Evolutionary conservation across 495 filamentous ascomycete genomes (phyloP).

Genomic region (Lasiosphaeriaceae sp.): DNA sequence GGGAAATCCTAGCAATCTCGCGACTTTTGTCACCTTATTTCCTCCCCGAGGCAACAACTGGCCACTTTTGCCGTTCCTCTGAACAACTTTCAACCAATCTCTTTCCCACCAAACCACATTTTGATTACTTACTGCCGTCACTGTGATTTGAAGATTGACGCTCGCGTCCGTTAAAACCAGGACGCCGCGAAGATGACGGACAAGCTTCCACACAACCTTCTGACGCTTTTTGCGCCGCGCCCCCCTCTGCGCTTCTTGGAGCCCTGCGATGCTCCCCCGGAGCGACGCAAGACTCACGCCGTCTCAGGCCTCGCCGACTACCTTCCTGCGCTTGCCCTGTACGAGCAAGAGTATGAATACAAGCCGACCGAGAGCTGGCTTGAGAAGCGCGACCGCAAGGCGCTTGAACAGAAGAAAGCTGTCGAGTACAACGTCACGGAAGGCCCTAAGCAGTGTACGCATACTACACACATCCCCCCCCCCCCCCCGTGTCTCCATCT

Average conservation of each 20-base stretch:
- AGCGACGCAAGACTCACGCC: slow-evolving; percentile 68
- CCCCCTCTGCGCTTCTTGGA: slow-evolving; percentile 88
- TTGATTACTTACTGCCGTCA: too few species aligned
- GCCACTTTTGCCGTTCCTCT: too few species aligned
- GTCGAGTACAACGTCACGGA: slow-evolving; percentile 62
- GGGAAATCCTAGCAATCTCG: too few species aligned
- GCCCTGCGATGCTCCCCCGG: slow-evolving; percentile 76
- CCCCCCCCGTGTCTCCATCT: slow-evolving; percentile 2
- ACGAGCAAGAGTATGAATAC: slow-evolving; percentile 69
- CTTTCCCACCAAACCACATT: too few species aligned
- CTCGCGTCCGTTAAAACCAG: neutral
- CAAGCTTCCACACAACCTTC: slow-evolving; percentile 86
- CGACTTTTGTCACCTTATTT: too few species aligned
- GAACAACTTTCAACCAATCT: too few species aligned
- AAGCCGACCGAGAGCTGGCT: slow-evolving; percentile 88
- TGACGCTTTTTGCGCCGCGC: slow-evolving; percentile 90
- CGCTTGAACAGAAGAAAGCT: slow-evolving; percentile 68
- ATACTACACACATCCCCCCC: neutral
- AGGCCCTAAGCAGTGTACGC: slow-evolving; percentile 65
- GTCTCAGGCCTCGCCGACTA: slow-evolving; percentile 71
- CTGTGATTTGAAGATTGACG: too few species aligned
- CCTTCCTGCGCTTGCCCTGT: slow-evolving; percentile 63
- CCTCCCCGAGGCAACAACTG: too few species aligned
- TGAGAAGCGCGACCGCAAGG: slow-evolving; percentile 74
- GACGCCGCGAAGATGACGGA: slow-evolving; percentile 66